Evolutionary conservation across 2,329 filamentous ascomycete species (phyloP), one percentile per base, ranked within the genome.

Genomic region (Chalaropsis ovoidea): DNA sequence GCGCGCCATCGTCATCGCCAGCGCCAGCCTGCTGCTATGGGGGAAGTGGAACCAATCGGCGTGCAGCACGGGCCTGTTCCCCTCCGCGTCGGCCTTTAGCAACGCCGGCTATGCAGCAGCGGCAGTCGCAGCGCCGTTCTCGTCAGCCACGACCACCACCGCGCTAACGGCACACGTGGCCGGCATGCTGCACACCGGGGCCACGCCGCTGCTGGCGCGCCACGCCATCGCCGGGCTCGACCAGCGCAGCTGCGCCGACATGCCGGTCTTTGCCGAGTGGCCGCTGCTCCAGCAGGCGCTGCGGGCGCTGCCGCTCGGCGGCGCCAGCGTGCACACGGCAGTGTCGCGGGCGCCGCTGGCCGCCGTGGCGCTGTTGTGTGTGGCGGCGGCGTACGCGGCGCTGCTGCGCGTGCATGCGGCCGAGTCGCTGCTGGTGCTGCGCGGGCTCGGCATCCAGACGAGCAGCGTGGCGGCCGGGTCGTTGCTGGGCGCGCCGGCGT

Each of bases 381-480:
- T 73, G 1, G 70, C 68, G 0, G 70, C 68, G 0, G 72, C 76
- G 1, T 82, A 79, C 72, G 68, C 76, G 2, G 73, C 80, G 4
- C 74, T 80, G 15, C 73, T 75, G 7, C 78, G 79, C 49, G 74
- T 80, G 17, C 79, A 82, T 72, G 75, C 77, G 76, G 85, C 90
- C 73, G 94, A 99, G 79, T 91, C 89, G 6, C 81, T 99, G 6
- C 84, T 96, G 1, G 89, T 96, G 3, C 85, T 99, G 70, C 85
- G 90, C 24, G 90, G 92, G 0, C 80, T 99, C 15, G 94, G 94
- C 7, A 87, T 99, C 63, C 94, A 99, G 78, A 96, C 90, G 2
- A 87, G 84, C 7, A 86, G 84, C 35, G 85, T 86, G 8, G 68
- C 75, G 3, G 68, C 68, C 17, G 66, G 66, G 11, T 65, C 63